Conservation (phyloP, 257 asterid species). For the Scutellaria minor region DNA sequence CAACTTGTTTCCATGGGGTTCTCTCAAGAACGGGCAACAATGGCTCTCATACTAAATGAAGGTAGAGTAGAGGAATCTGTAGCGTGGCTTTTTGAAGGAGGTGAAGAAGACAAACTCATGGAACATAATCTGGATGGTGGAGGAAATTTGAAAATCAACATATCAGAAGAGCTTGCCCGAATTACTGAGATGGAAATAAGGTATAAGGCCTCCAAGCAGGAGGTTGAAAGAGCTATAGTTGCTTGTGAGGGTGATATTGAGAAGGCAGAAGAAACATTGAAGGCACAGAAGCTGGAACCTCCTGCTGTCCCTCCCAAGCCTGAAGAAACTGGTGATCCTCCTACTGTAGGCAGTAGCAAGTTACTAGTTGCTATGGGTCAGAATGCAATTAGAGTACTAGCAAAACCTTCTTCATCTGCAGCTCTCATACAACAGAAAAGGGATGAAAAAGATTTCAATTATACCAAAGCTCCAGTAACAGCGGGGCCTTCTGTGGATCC, state of each 20-base stretch:
- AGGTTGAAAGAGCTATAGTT: slow-evolving; percentile 86
- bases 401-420: slow-evolving; percentile 46
- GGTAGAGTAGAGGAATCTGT: slow-evolving; percentile 94
- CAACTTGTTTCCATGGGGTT: slow-evolving; percentile 97
- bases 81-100: slow-evolving; percentile 59
- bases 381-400: slow-evolving; percentile 43
- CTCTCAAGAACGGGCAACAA: slow-evolving; percentile 83
- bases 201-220: slow-evolving; percentile 82
- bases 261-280: slow-evolving; percentile 77
- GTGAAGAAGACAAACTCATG: slow-evolving; percentile 53
- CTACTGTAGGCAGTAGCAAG: slow-evolving; percentile 48
- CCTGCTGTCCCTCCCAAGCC: slow-evolving; percentile 57
- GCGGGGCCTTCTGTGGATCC: slow-evolving; percentile 58
- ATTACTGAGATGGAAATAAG: slow-evolving; percentile 69
- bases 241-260: slow-evolving; percentile 86
- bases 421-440: slow-evolving; percentile 48
- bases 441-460: slow-evolving; percentile 77
- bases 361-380: slow-evolving; percentile 42
- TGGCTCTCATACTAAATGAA: slow-evolving; percentile 93
- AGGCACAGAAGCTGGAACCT: slow-evolving; percentile 72
- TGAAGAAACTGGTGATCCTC: slow-evolving; percentile 67
- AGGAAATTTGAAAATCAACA: slow-evolving; percentile 77
- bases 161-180: slow-evolving; percentile 86
- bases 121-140: slow-evolving; percentile 64
- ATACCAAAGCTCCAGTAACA: slow-evolving; percentile 56